Base-by-base conservation (phyloP, 352 stramenopile species). In the Halophytophthora polymorphica region DNA sequence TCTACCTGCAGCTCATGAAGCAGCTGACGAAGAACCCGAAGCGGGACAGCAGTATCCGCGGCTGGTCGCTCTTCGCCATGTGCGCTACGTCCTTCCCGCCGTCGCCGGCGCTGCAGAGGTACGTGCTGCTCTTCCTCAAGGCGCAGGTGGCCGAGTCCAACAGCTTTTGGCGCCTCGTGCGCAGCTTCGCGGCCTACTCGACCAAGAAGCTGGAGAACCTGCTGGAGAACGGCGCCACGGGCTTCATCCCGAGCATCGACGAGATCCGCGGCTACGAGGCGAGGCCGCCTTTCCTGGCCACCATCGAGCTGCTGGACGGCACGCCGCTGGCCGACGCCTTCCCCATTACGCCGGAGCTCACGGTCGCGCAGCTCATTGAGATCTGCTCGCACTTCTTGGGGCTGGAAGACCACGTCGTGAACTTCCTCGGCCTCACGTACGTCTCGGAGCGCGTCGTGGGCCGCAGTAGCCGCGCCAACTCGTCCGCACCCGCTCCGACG, bases 31-130 rank as follows among this genome's bases (percentile, higher is more conserved):
- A 91, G 39, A 98, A 98, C 58, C 86, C 88, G 0, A 94, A 94
- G 56, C 73, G 87, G 25, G 92, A 98, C 42, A 96, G 81, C 58
- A 91, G 82, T 18, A 88, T 90, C 33, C 85, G 90, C 23, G 90
- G 89, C 22, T 98, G 92, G 92, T 93, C 95, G 33, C 69, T 98
- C 2, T 89, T 98, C 65, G 95, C 89, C 17, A 96, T 98, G 83
- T 96, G 85, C 55, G 81, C 88, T 14, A 83, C 83, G 17, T 97
- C 90, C 0, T 98, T 98, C 52, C 87, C 87, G 14, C 93, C 93
- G 22, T 93, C 82, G 0, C 58, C 73, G 17, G 80, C 89, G 3
- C 84, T 98, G 19, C 82, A 96, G 37, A 88, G 88, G 54, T 97
- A 93, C 55, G 74, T 98, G 8, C 44, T 96, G 25, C 76, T 94